phyloP scores from a whole-genome alignment of 192 early-diverging fungal species.

The Backusella macrospora region DNA sequence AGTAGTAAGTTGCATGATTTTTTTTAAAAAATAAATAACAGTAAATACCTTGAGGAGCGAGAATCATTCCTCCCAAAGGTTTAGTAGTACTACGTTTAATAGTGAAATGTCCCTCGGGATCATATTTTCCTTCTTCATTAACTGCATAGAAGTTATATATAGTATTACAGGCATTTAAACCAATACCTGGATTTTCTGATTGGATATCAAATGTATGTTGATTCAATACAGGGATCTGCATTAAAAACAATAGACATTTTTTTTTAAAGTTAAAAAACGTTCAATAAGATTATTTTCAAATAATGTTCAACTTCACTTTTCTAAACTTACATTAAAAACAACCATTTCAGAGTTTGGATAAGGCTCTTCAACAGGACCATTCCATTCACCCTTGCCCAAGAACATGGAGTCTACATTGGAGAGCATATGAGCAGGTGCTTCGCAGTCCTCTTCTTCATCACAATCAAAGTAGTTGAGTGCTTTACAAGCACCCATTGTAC shows the following conservation, averaged over 20 bases:
- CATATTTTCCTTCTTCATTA: slow-evolving; percentile 11
- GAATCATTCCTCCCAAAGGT: slow-evolving; percentile 7
- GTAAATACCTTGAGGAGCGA: slow-evolving; percentile 24
- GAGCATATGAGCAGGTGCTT: neutral
- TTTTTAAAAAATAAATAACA: neutral
- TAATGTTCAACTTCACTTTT: neutral
- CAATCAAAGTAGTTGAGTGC: slow-evolving; percentile 10
- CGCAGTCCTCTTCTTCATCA: neutral
- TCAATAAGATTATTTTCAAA: neutral
- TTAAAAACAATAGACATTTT: too few species aligned
- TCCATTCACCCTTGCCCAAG: neutral
- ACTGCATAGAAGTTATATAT: slow-evolving; percentile 23
- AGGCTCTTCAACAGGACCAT: neutral
- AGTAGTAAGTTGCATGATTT: neutral
- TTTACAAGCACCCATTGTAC: neutral
- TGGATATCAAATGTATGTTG: slow-evolving; percentile 11
- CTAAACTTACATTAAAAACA: slow-evolving; percentile 10
- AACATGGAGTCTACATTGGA: slow-evolving; percentile 2
- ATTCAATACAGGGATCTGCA: slow-evolving; percentile 10
- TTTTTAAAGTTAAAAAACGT: too few species aligned
- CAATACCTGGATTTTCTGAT: neutral
- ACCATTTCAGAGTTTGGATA: slow-evolving; percentile 4
- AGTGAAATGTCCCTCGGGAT: slow-evolving; percentile 1
- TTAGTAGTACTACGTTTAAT: slow-evolving; percentile 12
- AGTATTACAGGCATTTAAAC: slow-evolving; percentile 10